A percentile compares a stretch with the other conserved stretches of the same genome.
Conservation (phyloP, 2,329 filamentous ascomycete genomes). For the Huntiella omanensis region DNA sequence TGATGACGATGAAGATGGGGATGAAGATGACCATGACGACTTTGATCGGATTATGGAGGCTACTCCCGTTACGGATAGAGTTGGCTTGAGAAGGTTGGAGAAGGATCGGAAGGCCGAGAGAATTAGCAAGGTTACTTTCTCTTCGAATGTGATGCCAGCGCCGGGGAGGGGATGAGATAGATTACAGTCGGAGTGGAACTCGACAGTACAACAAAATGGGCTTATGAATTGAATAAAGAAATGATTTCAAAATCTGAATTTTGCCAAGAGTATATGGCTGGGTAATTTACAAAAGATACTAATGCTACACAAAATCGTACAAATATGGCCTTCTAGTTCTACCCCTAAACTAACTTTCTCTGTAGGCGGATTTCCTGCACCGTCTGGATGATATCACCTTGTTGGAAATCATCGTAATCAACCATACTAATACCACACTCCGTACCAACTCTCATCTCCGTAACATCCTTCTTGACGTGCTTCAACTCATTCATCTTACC, state of each 20-base stretch:
- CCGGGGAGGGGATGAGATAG: slow-evolving; percentile 20
- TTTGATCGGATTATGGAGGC: slow-evolving; percentile 91
- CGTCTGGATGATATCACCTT: slow-evolving; percentile 73
- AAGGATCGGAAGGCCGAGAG: slow-evolving; percentile 32
- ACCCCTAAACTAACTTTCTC: slow-evolving; percentile 25
- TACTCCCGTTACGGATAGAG: slow-evolving; percentile 71
- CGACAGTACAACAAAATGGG: not conserved
- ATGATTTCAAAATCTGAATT: not conserved
- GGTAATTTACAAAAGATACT: not conserved
- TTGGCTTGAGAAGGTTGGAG: slow-evolving; percentile 42
- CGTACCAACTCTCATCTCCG: slow-evolving; percentile 75
- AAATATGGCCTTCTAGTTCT: not conserved
- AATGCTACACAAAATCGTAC: slow-evolving; percentile 1
- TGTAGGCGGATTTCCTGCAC: slow-evolving; percentile 66
- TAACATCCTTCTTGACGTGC: slow-evolving; percentile 79
- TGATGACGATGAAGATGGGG: slow-evolving; percentile 31
- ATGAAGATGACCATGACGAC: slow-evolving; percentile 45
- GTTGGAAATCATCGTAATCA: slow-evolving; percentile 56
- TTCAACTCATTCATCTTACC: slow-evolving; percentile 74
- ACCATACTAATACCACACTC: slow-evolving; percentile 85
- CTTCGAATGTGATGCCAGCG: slow-evolving; percentile 28
- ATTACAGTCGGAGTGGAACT: too few relatives aligned
- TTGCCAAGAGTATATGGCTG: not conserved
- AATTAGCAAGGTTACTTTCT: slow-evolving; percentile 32
- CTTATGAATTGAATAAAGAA: not conserved